A percentile compares a stretch with the other conserved stretches of the same genome.
These are phyloP conservation scores for Thelonectria blattea DNA, from an alignment of 2,329 filamentous ascomycete genomes.

Conservation along the genomic window DNA sequence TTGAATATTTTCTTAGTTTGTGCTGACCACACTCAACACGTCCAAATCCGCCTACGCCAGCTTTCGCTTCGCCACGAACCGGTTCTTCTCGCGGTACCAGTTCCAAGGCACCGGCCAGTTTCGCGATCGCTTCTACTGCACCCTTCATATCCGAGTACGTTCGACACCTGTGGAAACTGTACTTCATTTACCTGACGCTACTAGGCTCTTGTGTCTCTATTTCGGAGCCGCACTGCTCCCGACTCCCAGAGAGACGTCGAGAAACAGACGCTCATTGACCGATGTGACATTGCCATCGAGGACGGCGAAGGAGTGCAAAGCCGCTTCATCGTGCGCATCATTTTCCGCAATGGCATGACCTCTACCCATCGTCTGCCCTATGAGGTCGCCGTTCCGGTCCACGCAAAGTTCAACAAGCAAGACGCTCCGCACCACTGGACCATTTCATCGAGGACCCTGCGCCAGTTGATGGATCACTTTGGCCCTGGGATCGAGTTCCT, in stretches of 20 bases:
- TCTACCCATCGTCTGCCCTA: slow-evolving; percentile 80
- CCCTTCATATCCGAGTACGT: slow-evolving; percentile 72
- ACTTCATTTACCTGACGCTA: not conserved
- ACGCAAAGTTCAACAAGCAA: slow-evolving; percentile 74
- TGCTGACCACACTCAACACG: slow-evolving; percentile 77
- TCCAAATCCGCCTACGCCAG: slow-evolving; percentile 82
- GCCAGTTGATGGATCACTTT: slow-evolving; percentile 81
- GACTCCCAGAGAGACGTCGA: slow-evolving; percentile 65
- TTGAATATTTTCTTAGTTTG: slow-evolving; percentile 56
- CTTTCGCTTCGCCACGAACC: slow-evolving; percentile 68
- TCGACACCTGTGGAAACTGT: not conserved
- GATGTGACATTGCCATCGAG: slow-evolving; percentile 75
- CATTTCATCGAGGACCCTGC: slow-evolving; percentile 72
- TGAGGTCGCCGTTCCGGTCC: slow-evolving; percentile 74
- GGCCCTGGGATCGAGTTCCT: slow-evolving; percentile 81
- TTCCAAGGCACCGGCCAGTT: slow-evolving; percentile 62
- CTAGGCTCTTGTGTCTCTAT: slow-evolving; percentile 73
- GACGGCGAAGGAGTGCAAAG: slow-evolving; percentile 75
- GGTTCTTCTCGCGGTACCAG: slow-evolving; percentile 76
- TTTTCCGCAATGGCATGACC: slow-evolving; percentile 77
- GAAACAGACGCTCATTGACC: slow-evolving; percentile 73
- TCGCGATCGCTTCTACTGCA: slow-evolving; percentile 72
- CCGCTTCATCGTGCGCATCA: slow-evolving; percentile 74
- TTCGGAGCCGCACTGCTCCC: slow-evolving; percentile 67
- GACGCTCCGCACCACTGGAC: slow-evolving; percentile 73